Percentiles rank a stretch among this genome's conserved stretches.
Evolutionary conservation across 1,139 yeast species (phyloP).

Genomic region (Eremothecium cymbalariae): DNA sequence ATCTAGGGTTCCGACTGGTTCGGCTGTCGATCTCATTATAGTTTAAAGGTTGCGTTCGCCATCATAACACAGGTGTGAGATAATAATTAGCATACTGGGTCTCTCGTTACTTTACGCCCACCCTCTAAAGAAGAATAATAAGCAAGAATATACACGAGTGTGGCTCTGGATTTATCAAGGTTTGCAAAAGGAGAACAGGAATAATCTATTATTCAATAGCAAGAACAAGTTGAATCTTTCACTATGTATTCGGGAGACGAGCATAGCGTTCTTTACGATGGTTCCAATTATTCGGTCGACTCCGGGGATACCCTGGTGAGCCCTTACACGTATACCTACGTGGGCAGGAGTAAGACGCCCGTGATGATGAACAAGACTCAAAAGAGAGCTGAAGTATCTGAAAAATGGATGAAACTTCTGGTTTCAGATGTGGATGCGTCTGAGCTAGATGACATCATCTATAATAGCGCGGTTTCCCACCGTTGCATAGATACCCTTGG

Average conservation of each 20-base stretch:
- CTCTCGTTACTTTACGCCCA: too few species aligned
- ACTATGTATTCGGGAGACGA: neutral
- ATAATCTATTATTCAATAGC: too few species aligned
- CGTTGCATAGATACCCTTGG: neutral
- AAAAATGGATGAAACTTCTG: neutral
- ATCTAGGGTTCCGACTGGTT: too few species aligned
- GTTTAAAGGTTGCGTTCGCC: too few species aligned
- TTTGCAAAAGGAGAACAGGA: too few species aligned
- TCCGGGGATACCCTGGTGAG: neutral
- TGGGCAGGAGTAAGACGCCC: neutral
- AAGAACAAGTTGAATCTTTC: too few species aligned
- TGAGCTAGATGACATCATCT: neutral
- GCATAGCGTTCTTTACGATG: neutral
- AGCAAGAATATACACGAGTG: too few species aligned
- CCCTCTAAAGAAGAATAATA: too few species aligned
- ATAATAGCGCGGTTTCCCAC: neutral
- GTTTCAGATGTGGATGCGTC: neutral
- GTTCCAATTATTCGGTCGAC: neutral
- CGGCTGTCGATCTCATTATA: too few species aligned
- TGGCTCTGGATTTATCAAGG: too few species aligned
- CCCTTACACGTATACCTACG: neutral
- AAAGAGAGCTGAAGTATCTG: neutral
- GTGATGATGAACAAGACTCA: conserved; percentile 2
- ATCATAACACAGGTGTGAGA: too few species aligned
- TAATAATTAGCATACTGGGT: too few species aligned